Percentiles rank a stretch among this genome's conserved stretches.
phyloP scores from a whole-genome alignment of 306 rosid genomes.

The Prunus padus region DNA sequence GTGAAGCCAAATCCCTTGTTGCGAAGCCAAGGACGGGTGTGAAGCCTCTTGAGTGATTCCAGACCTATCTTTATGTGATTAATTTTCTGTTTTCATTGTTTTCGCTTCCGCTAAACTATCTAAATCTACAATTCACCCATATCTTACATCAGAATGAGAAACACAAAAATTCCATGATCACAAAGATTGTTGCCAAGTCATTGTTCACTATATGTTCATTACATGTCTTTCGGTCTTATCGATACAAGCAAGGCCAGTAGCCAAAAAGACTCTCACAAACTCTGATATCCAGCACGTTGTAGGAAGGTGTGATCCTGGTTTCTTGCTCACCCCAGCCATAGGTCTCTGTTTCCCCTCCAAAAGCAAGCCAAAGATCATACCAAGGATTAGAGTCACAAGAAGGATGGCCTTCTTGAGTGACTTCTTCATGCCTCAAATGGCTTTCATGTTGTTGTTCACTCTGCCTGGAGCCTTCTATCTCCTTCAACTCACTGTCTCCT shows the following conservation, averaged over 20 bases:
- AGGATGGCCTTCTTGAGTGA: slow-evolving; percentile 7
- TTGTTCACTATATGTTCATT: not conserved
- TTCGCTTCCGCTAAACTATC: too few species aligned
- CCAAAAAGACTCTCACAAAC: slow-evolving; percentile 32
- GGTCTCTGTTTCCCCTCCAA: slow-evolving; percentile 10
- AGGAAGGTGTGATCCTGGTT: not conserved
- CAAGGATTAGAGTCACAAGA: slow-evolving; percentile 23
- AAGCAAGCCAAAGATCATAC: slow-evolving; percentile 24
- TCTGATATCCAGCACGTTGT: slow-evolving; percentile 13
- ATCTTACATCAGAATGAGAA: not conserved
- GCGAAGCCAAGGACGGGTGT: too few species aligned
- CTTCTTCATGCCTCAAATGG: slow-evolving; percentile 10
- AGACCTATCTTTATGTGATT: too few species aligned
- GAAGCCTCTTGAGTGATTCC: too few species aligned
- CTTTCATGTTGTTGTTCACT: slow-evolving; percentile 6
- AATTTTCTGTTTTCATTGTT: too few species aligned
- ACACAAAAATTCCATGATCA: not conserved
- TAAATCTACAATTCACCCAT: too few species aligned
- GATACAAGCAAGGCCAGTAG: slow-evolving; percentile 41
- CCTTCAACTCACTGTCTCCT: slow-evolving; percentile 6
- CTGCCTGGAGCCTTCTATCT: not conserved
- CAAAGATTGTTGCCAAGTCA: not conserved
- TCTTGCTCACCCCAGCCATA: slow-evolving; percentile 14
- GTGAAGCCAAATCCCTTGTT: too few species aligned
- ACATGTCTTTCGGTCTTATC: not conserved